Evolutionary conservation across 768 basidiomycete genomes (phyloP).

Genomic region (Mycena amicta): DNA sequence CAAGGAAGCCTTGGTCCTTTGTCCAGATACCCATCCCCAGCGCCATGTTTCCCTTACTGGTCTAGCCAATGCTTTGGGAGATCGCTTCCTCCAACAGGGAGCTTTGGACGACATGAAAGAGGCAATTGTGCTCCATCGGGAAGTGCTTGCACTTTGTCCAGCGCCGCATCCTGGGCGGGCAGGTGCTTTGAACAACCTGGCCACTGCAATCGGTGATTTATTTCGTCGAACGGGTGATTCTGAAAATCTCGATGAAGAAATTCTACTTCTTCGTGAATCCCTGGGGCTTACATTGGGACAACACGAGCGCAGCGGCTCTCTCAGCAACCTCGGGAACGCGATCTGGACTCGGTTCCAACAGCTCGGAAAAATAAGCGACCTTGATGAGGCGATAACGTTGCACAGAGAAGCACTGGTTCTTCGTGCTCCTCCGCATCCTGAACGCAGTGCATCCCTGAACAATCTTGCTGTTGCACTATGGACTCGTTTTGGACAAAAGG

Average conservation of each 20-base stretch:
- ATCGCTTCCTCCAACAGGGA: constrained; percentile 30
- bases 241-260: not conserved
- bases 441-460: not conserved
- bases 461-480: not conserved
- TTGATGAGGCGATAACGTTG: constrained; percentile 28
- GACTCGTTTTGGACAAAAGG: not conserved
- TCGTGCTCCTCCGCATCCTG: constrained; percentile 23
- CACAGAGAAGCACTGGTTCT: constrained; percentile 11
- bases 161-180: constrained; percentile 23
- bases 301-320: not conserved
- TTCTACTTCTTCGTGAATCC: not conserved
- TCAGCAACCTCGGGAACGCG: constrained; percentile 6
- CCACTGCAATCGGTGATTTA: constrained; percentile 1
- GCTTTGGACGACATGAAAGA: constrained; percentile 27
- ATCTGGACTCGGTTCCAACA: constrained; percentile 30
- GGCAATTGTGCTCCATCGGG: constrained; percentile 25
- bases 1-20: not conserved
- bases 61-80: constrained; percentile 21
- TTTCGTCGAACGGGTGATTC: not conserved
- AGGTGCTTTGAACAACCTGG: constrained; percentile 28
- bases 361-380: constrained; percentile 26
- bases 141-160: constrained; percentile 27
- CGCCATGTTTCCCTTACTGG: constrained; percentile 11
- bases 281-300: not conserved
- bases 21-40: not conserved